Percentiles rank a stretch among this genome's conserved stretches.
phyloP scores from a whole-genome alignment of 352 stramenopile genomes.

The Globisporangium rhizosaccharum region DNA sequence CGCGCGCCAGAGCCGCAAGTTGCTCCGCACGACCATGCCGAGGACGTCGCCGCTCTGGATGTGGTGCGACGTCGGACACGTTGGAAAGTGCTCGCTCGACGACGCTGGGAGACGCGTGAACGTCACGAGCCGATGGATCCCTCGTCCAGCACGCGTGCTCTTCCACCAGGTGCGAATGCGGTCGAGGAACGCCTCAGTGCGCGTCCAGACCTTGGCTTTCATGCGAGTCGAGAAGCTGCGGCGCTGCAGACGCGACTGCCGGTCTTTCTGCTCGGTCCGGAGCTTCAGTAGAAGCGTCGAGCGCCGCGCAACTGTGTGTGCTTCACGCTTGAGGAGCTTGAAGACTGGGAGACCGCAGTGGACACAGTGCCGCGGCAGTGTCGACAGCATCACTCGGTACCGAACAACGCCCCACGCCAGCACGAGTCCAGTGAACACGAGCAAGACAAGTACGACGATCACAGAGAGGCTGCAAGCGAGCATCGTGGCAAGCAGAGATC shows the following conservation, averaged over 20 bases:
- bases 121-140: constrained; percentile 16
- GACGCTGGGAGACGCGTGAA: constrained; percentile 40
- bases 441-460: constrained; percentile 32
- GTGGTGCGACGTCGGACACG: constrained; percentile 47
- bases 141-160: constrained; percentile 17
- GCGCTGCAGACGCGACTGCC: constrained; percentile 1
- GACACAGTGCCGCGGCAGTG: constrained; percentile 54
- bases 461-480: constrained; percentile 29
- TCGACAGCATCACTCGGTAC: constrained; percentile 50
- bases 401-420: constrained; percentile 45
- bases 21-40: constrained; percentile 62
- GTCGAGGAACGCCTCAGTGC: constrained; percentile 8
- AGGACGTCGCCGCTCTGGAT: constrained; percentile 42
- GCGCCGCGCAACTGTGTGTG: constrained; percentile 25
- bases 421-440: constrained; percentile 28
- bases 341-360: constrained; percentile 56
- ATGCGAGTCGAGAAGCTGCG: constrained; percentile 23
- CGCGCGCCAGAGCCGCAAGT: constrained; percentile 60
- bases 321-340: constrained; percentile 23
- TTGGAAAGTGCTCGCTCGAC: constrained; percentile 29
- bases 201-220: constrained; percentile 17
- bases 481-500: neutral
- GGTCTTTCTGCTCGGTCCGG: constrained; percentile 29
- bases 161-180: constrained; percentile 13
- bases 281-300: constrained; percentile 38